Base-by-base conservation (phyloP, 2,329 filamentous ascomycete genomes). In the Fusarium sterilihyphosum region DNA sequence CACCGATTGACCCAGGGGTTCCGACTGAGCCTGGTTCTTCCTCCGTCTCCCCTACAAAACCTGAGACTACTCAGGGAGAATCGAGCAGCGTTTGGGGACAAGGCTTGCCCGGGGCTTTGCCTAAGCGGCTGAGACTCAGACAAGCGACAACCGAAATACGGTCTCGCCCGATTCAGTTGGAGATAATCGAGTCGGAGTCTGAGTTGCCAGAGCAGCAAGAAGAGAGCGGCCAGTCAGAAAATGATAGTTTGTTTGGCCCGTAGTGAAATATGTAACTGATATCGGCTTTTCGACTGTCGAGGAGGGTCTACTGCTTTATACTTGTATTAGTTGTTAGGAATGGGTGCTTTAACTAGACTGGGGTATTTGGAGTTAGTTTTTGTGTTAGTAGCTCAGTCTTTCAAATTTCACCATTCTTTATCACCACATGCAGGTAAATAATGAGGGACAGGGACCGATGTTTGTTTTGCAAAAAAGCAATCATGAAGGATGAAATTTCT, bases 401-500 rank as follows among this genome's bases (percentile, higher is more conserved):
- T 60, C n/a, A 33, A 33, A 40, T 56, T 46, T 70, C 57, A 59
- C 38, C 49, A 67, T 24, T 37, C 58, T 31, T 29, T 46, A 24
- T 70, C 59, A 65, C 57, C 49, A 40, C 58, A 57, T 12, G 37
- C 26, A 57, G 44, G 46, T 24, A 54, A 38, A 44, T 37, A 56
- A 43, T 22, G 54, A 61, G 41, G 29, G 54, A 41, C 40, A 52
- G 41, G 24, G 54, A 37, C 37, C 52, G 43, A 65, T 58, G 24
- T 46, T 61, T 43, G 62, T 64, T 52, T 71, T 46, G 56, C 58
- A 66, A 66, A 58, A 63, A 71, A 78, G 61, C 66, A 69, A 77
- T 60, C 71, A 67, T 79, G 75, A 77, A 79, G 76, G 74, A 76
- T 76, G 78, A 79, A 79, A 70, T 70, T 75, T 78, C 64, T 75